These are phyloP conservation scores for Colletotrichum somersetense DNA, from an alignment of 2,329 filamentous ascomycete species.

Conservation along the genomic window DNA sequence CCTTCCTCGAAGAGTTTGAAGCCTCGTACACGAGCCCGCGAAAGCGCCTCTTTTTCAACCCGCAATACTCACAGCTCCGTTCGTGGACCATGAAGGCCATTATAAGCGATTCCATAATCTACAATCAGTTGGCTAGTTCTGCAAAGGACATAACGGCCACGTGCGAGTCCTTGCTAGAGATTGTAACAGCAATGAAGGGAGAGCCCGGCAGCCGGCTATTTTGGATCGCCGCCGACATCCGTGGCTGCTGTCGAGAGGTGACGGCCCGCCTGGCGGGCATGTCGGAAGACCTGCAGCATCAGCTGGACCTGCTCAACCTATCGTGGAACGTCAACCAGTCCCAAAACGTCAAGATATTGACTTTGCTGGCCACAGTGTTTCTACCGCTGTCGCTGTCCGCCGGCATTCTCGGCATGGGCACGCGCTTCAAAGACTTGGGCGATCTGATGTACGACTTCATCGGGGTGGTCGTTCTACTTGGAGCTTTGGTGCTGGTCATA, in stretches of 20 bases:
- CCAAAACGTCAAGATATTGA: neutral
- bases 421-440: neutral
- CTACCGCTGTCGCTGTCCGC: neutral
- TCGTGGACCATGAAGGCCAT: neutral
- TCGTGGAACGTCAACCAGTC: neutral
- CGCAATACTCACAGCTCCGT: neutral
- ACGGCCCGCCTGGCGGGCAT: neutral
- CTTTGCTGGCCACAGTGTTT: neutral
- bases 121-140: too few relatives aligned
- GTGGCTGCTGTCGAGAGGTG: neutral
- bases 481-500: neutral
- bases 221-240: neutral
- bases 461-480: neutral
- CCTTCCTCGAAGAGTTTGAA: neutral
- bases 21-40: neutral
- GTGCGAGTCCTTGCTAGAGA: neutral
- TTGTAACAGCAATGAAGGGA: neutral
- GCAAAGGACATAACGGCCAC: neutral
- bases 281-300: neutral
- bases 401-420: neutral
- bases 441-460: neutral
- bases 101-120: neutral
- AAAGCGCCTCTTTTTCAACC: neutral
- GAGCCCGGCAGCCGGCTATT: neutral
- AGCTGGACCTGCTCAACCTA: neutral